Evolutionary conservation across 768 basidiomycete genomes (phyloP).

Genomic region (Tylopilus cervinicoccineus): DNA sequence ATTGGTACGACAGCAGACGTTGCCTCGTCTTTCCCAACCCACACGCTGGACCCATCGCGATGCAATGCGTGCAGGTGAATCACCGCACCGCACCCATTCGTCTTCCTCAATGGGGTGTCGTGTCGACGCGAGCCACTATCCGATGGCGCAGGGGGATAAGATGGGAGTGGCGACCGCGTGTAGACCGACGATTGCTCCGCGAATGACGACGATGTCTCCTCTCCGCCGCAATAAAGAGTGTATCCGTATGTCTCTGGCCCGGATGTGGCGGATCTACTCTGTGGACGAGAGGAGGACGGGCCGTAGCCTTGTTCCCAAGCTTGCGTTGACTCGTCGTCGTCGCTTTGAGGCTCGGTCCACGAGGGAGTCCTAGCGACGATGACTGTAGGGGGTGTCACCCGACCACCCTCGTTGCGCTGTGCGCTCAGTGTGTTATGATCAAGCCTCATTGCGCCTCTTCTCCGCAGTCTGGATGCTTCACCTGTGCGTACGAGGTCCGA

Average conservation of each 20-base stretch:
- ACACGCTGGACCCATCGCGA: constrained; percentile 48
- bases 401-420: constrained; percentile 28
- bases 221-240: constrained; percentile 43
- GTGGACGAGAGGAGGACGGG: constrained; percentile 24
- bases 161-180: constrained; percentile 37
- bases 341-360: constrained; percentile 33
- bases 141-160: constrained; percentile 27
- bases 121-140: constrained; percentile 12
- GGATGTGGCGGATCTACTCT: constrained; percentile 8
- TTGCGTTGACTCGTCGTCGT: constrained; percentile 32
- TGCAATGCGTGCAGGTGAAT: constrained; percentile 55
- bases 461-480: constrained; percentile 68
- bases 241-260: constrained; percentile 26
- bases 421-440: constrained; percentile 37
- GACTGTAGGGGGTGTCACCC: constrained; percentile 24
- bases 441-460: constrained; percentile 68
- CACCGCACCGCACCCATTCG: constrained; percentile 62
- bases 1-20: constrained; percentile 51
- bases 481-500: constrained; percentile 72
- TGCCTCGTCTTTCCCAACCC: constrained; percentile 54
- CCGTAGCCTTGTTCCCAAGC: constrained; percentile 33
- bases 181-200: constrained; percentile 16
- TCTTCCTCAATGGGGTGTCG: constrained; percentile 13
- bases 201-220: constrained; percentile 15
- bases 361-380: constrained; percentile 28